Base-by-base conservation (phyloP, 2,329 filamentous ascomycete genomes). In the Pseudogymnoascus sp. region DNA sequence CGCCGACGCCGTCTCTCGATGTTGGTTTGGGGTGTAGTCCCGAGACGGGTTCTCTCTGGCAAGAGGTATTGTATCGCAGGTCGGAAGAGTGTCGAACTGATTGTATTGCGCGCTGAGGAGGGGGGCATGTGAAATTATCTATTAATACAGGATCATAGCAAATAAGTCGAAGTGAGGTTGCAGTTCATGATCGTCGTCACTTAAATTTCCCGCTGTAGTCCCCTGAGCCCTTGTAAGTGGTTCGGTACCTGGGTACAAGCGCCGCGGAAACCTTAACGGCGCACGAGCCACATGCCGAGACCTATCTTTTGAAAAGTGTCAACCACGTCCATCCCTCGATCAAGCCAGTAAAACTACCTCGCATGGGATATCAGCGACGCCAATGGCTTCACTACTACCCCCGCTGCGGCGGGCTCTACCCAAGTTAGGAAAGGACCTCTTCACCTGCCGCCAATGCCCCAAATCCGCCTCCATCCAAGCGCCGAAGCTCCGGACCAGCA, bases 31-130 rank as follows among this genome's bases (percentile, higher is more conserved):
- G 61, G 16, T 56, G 43, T 43, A 43, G 22, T 56, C 26, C 41
- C 33, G 61, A 16, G 14, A 22, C n/a, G 38, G 68, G 62, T 35
- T 33, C 60, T 62, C 24, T 41, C 60, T n/a, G 67, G 65, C 11
- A 71, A 65, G 61, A 78, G 75, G 61, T 76, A 74, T 53, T 75
- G 70, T 16, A 76, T 67, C 16, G 75, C 74, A 5, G 75, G 75
- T 63, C 74, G 71, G 67, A 77, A 77, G 40, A 72, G 71, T 68
- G 72, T 72, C 5, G 67, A 67, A 35, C 66, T 65, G 59, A 72
- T 69, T 41, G 68, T 72, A 46, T 72, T 70, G 40, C 68, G 66
- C 16, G 68, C 65, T 56, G 70, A 72, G 65, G 72, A 71, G 68
- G 72, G 72, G 60, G 61, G 60, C 61, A 59, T 60, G 53, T 24